Evolutionary conservation across 208 protist species (phyloP).

Genomic region (Polymyxa betae): DNA sequence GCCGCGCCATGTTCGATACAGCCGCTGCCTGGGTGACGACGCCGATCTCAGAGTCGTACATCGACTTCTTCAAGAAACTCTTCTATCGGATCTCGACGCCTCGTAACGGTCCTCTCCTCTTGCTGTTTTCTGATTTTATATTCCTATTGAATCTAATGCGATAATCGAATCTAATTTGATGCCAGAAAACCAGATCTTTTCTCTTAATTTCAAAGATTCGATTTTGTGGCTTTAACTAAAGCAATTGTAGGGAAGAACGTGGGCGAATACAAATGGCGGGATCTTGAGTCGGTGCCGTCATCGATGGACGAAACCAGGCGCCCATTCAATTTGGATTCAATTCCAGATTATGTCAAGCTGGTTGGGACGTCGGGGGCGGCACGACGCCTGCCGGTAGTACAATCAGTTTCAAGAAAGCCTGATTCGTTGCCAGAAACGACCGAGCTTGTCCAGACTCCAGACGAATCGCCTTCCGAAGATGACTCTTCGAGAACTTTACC

Average conservation of each 20-base stretch:
- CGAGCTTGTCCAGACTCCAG: neutral
- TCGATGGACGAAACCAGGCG: conserved; percentile 11
- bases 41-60: neutral
- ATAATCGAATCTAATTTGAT: too few species aligned
- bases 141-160: too few species aligned
- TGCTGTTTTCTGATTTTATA: too few species aligned
- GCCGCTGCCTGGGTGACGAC: neutral
- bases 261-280: neutral
- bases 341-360: conserved; percentile 19
- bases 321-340: neutral
- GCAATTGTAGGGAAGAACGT: neutral
- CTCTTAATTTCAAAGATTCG: too few species aligned
- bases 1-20: neutral
- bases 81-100: conserved; percentile 9
- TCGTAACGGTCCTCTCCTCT: neutral
- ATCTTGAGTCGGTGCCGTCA: neutral
- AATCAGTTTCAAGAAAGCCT: neutral
- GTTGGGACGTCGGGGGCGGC: neutral
- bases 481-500: too few species aligned
- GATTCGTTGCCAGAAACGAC: neutral
- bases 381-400: neutral
- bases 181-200: neutral
- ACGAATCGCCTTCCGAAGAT: neutral
- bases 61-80: conserved; percentile 18
- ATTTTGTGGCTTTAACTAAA: too few species aligned